A percentile compares a stretch with the other conserved stretches of the same genome.
phyloP scores from a whole-genome alignment of 768 basidiomycete species.

The Thelephora ganbajun region DNA sequence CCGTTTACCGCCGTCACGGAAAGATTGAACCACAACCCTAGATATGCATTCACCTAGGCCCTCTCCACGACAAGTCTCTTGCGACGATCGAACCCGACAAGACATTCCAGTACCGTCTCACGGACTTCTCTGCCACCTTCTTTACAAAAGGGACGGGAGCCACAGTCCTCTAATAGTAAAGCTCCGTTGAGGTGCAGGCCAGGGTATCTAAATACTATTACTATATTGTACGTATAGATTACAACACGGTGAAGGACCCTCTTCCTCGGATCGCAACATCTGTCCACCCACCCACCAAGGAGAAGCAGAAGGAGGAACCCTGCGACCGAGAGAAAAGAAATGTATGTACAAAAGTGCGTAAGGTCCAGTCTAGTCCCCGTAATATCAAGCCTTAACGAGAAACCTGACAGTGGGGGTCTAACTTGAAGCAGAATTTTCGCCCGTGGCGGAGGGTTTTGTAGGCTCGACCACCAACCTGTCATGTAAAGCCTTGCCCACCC shows the following conservation, averaged over 20 bases:
- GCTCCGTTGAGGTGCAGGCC: not conserved
- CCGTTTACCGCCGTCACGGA: not conserved
- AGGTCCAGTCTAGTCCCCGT: not conserved
- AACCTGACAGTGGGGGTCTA: no score
- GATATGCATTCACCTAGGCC: conserved; percentile 52
- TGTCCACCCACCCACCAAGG: no score
- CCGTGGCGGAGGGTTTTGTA: no score
- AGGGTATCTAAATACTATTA: no score
- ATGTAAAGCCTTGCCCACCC: conserved; percentile 37
- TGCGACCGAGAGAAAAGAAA: not conserved
- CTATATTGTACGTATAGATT: no score
- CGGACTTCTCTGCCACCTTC: conserved; percentile 49
- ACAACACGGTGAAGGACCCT: no score
- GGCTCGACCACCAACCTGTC: conserved; percentile 21
- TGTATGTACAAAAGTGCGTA: not conserved
- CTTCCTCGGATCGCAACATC: no score
- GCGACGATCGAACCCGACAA: conserved; percentile 34
- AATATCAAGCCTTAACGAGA: no score
- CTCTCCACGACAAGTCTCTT: conserved; percentile 20
- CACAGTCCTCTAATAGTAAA: conserved; percentile 35
- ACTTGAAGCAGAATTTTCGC: no score
- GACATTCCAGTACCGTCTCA: conserved; percentile 60
- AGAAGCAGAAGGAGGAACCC: not conserved
- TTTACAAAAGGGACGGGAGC: conserved; percentile 62
- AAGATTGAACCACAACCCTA: conserved; percentile 13